Conservation (phyloP, 345 rosid genomes). For the Viola odorata region DNA sequence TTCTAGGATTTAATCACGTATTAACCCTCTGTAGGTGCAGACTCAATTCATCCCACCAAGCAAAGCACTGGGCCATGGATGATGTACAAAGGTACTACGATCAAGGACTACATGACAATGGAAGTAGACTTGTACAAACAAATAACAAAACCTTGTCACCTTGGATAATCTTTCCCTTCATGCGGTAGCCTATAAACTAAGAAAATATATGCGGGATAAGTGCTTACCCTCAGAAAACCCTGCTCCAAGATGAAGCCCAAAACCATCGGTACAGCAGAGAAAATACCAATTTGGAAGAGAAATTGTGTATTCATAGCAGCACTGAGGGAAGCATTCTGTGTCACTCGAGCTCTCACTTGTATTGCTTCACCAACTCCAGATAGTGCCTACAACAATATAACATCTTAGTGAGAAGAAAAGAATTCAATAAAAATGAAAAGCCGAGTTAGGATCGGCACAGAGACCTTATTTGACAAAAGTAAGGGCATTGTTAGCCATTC, state of each 20-base stretch:
- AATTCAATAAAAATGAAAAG: not conserved
- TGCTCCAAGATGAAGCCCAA: constrained; percentile 67
- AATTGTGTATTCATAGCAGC: constrained; percentile 92
- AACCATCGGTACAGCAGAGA: constrained; percentile 95
- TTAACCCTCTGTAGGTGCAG: no score
- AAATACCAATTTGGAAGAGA: constrained; percentile 91
- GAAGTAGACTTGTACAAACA: no score
- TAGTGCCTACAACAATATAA: constrained; percentile 56
- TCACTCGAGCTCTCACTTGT: constrained; percentile 47
- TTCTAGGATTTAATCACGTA: no score
- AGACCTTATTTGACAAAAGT: no score
- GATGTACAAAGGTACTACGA: no score
- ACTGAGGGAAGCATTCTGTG: constrained; percentile 58
- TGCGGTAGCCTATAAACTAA: not conserved
- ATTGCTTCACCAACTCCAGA: constrained; percentile 88
- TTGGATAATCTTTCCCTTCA: constrained; percentile 6
- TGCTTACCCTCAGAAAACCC: constrained; percentile 56
- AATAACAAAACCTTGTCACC: not conserved
- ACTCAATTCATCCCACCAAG: no score
- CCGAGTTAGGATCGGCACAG: not conserved
- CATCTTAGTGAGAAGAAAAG: not conserved
- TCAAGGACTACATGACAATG: no score
- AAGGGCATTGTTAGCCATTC: no score
- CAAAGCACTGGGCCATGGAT: no score
- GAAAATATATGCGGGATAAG: constrained; percentile 1